Conservation (phyloP, 345 rosid genomes). For the Chamaenerion angustifolium region DNA sequence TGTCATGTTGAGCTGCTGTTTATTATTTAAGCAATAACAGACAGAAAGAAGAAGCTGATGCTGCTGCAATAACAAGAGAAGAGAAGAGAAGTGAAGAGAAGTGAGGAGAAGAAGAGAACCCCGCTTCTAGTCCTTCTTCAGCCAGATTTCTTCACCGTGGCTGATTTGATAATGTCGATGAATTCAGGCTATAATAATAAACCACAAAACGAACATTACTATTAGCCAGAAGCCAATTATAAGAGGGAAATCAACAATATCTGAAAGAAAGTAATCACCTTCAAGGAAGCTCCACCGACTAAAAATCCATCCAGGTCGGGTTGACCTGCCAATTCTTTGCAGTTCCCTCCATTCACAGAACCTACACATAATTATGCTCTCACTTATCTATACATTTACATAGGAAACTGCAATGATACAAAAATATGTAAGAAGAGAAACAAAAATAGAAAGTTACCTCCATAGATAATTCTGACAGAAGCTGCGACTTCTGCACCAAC, state of each 20-base stretch:
- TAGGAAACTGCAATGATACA: too few species aligned
- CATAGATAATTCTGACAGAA: slow-evolving; percentile 54
- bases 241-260: not conserved
- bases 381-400: too few species aligned
- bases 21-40: too few species aligned
- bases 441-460: slow-evolving; percentile 27
- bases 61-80: too few species aligned
- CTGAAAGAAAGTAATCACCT: slow-evolving; percentile 19
- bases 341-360: slow-evolving; percentile 56
- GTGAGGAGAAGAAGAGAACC: too few species aligned
- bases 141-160: slow-evolving; percentile 34
- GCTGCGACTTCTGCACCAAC: slow-evolving; percentile 45
- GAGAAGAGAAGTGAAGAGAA: too few species aligned
- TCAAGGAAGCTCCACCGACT: slow-evolving; percentile 73
- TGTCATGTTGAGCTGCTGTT: too few species aligned
- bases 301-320: slow-evolving; percentile 67
- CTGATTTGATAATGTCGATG: slow-evolving; percentile 49
- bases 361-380: too few species aligned
- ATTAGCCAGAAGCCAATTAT: not conserved
- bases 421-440: too few species aligned
- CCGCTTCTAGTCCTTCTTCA: too few species aligned
- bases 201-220: slow-evolving; percentile 1
- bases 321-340: slow-evolving; percentile 47
- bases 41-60: too few species aligned
- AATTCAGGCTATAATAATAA: slow-evolving; percentile 44